These are phyloP conservation scores for Tripterygium wilfordii DNA, from an alignment of 177 flowering plant genomes.

Conservation along the genomic window DNA sequence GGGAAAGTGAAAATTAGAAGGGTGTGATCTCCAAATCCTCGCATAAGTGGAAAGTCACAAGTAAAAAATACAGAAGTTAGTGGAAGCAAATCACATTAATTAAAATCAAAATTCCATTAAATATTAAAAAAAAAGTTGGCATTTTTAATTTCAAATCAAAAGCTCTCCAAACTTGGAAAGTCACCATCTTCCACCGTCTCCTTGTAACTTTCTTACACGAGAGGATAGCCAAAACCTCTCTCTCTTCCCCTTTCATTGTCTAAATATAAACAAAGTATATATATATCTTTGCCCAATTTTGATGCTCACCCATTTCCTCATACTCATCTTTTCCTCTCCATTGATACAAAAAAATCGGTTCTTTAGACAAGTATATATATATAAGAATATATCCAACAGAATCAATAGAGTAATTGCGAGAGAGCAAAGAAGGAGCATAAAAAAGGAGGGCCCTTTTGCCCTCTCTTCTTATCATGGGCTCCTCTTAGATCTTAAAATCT, in stretches of 20 bases:
- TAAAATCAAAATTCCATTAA: not conserved
- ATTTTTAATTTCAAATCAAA: slow-evolving; percentile 1
- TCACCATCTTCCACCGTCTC: slow-evolving; percentile 24
- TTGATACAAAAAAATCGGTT: slow-evolving; percentile 10
- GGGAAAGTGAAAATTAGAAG: too few relatives aligned
- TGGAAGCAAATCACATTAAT: too few relatives aligned
- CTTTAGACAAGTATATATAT: slow-evolving; percentile 7
- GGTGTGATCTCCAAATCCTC: too few relatives aligned
- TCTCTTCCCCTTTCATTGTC: not conserved
- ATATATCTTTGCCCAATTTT: slow-evolving; percentile 1
- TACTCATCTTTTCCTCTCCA: slow-evolving; percentile 9
- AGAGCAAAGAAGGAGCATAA: slow-evolving; percentile 17
- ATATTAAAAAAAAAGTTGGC: not conserved
- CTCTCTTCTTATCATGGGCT: slow-evolving; percentile 53
- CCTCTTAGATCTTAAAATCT: slow-evolving; percentile 62
- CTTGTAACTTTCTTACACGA: slow-evolving; percentile 20
- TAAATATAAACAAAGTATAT: slow-evolving; percentile 4
- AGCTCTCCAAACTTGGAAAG: too few relatives aligned
- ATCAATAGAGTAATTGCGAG: slow-evolving; percentile 2
- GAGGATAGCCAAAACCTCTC: slow-evolving; percentile 15
- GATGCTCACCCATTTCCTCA: slow-evolving; percentile 13
- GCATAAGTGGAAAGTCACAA: too few relatives aligned
- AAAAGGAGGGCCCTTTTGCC: slow-evolving; percentile 38
- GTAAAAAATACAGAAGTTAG: too few relatives aligned
- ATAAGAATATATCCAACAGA: not conserved